Evolutionary conservation across 208 protist species (phyloP).

Genomic region (Trichomonas tenax): DNA sequence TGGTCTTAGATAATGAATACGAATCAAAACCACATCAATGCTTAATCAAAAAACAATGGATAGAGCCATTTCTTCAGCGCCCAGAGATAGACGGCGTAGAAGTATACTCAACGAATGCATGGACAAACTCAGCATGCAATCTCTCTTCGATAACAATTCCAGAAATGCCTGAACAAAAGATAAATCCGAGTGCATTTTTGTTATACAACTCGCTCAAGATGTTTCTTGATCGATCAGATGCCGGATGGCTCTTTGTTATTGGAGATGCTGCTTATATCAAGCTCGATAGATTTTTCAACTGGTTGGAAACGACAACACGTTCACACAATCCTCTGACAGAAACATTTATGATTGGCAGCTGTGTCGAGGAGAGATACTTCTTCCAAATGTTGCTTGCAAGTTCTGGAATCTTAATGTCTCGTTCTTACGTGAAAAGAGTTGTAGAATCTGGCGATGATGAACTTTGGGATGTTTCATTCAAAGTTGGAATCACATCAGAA

Average conservation of each 20-base stretch:
- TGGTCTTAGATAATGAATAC: neutral
- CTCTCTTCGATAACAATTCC: neutral
- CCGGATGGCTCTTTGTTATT: neutral
- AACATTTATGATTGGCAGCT: neutral
- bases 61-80: neutral
- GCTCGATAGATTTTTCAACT: neutral
- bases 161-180: neutral
- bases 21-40: neutral
- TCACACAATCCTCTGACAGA: neutral
- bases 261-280: neutral
- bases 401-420: neutral
- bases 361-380: neutral
- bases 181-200: neutral
- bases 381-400: neutral
- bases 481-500: neutral
- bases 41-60: slow-evolving; percentile 17
- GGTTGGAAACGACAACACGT: neutral
- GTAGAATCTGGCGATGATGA: too few relatives aligned
- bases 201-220: neutral
- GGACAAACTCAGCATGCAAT: neutral
- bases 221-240: neutral
- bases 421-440: neutral
- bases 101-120: neutral
- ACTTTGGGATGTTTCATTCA: neutral
- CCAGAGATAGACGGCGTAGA: neutral